These are phyloP conservation scores for Acanthamoeba triangularis DNA, from an alignment of 208 protist genomes.

Conservation along the genomic window DNA sequence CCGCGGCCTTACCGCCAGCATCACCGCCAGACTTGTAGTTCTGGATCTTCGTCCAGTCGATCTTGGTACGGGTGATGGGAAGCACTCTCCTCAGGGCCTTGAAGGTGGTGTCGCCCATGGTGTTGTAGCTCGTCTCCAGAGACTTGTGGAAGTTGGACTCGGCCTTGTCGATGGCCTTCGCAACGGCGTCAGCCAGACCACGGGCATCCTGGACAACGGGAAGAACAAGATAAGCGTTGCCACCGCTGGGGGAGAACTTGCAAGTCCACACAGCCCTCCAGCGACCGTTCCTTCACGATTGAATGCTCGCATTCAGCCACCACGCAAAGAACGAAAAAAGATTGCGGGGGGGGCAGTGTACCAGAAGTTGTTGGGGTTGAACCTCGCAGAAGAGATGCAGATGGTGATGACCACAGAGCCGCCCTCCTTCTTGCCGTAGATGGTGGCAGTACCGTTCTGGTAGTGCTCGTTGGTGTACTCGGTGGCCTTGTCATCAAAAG, in stretches of 20 bases:
- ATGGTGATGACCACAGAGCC: slow-evolving; percentile 77
- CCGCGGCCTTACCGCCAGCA: slow-evolving; percentile 39
- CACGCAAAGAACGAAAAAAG: neutral
- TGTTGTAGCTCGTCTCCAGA: slow-evolving; percentile 85
- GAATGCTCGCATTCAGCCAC: neutral
- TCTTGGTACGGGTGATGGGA: slow-evolving; percentile 88
- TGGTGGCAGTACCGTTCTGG: slow-evolving; percentile 78
- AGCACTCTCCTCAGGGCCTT: slow-evolving; percentile 89
- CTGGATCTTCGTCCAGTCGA: slow-evolving; percentile 90
- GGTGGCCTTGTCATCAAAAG: slow-evolving; percentile 80
- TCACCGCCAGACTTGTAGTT: slow-evolving; percentile 72
- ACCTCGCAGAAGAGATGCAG: slow-evolving; percentile 83
- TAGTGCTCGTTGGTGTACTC: slow-evolving; percentile 85
- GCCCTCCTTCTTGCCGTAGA: slow-evolving; percentile 81
- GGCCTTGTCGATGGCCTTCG: slow-evolving; percentile 84
- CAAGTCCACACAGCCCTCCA: slow-evolving; percentile 86
- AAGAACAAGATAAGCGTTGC: slow-evolving; percentile 56
- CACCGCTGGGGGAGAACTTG: slow-evolving; percentile 53
- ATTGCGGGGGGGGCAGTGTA: neutral
- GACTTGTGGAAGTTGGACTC: slow-evolving; percentile 87
- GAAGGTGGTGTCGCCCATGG: slow-evolving; percentile 90
- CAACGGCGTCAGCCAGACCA: slow-evolving; percentile 75
- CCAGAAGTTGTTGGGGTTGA: slow-evolving; percentile 89
- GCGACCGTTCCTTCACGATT: slow-evolving; percentile 77
- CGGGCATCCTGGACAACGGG: slow-evolving; percentile 62